phyloP scores from a whole-genome alignment of 2,329 filamentous ascomycete species.

The Parascedosporium putredinis region DNA sequence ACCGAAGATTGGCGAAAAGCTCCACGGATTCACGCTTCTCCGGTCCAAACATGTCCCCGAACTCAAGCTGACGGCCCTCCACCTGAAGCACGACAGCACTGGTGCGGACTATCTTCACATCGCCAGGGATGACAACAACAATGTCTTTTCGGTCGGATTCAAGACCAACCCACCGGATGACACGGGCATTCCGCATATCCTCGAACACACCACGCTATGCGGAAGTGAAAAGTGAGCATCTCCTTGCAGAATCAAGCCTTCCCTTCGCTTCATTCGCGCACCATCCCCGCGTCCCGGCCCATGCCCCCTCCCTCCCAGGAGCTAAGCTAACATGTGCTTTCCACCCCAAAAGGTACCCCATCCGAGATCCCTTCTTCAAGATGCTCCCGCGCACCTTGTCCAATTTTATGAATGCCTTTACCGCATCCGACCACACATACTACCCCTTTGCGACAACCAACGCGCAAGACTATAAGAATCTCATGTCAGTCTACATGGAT shows the following conservation, averaged over 20 bases:
- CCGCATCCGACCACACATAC: conserved; percentile 88
- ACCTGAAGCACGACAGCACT: conserved; percentile 88
- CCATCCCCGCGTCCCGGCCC: no score
- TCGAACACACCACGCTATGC: conserved; percentile 94
- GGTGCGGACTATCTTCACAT: conserved; percentile 94
- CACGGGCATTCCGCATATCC: conserved; percentile 90
- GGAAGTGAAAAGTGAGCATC: conserved; percentile 72
- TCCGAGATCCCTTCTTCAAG: conserved; percentile 98
- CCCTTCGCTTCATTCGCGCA: no score
- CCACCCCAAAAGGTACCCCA: conserved; percentile 59
- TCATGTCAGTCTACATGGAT: conserved; percentile 94
- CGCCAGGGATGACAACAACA: conserved; percentile 90
- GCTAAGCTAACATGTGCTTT: not conserved
- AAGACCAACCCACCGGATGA: conserved; percentile 97
- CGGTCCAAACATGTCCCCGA: conserved; percentile 88
- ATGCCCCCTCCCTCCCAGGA: not conserved
- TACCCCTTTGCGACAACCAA: conserved; percentile 99
- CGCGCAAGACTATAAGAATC: conserved; percentile 84
- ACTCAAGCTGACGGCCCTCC: conserved; percentile 81
- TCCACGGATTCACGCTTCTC: conserved; percentile 88
- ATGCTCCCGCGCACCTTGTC: conserved; percentile 97
- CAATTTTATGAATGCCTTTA: conserved; percentile 99
- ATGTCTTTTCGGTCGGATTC: conserved; percentile 99
- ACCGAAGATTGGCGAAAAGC: conserved; percentile 69
- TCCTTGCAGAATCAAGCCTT: no score